phyloP scores from a whole-genome alignment of 2,329 filamentous ascomycete species.

The Xylaria sp. region DNA sequence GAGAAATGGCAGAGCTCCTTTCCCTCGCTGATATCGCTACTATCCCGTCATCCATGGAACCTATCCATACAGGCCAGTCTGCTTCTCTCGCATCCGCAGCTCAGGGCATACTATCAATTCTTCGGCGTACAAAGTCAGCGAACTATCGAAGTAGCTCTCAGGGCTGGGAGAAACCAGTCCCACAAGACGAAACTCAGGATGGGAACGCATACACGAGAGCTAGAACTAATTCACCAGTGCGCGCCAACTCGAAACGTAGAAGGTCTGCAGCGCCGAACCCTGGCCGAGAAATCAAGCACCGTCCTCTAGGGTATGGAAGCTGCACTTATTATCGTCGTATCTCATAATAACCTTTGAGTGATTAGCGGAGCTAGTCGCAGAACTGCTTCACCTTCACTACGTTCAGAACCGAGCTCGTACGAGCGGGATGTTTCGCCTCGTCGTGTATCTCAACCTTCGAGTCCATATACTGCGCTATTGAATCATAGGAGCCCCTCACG shows the following conservation, averaged over 20 bases:
- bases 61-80: constrained; percentile 16
- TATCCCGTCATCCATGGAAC: constrained; percentile 1
- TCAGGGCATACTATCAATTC: constrained; percentile 14
- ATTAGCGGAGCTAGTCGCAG: not conserved
- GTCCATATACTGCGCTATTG: not conserved
- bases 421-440: not conserved
- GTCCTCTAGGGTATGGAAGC: constrained; percentile 18
- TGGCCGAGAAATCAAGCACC: not conserved
- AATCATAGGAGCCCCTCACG: constrained; percentile 23
- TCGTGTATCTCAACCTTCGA: not conserved
- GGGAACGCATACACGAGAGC: not conserved
- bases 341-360: constrained; percentile 6
- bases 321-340: not conserved
- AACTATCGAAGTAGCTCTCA: not conserved
- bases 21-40: constrained; percentile 10
- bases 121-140: constrained; percentile 31
- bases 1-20: constrained; percentile 9
- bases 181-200: not conserved
- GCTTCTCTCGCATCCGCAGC: constrained; percentile 10
- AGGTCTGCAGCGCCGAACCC: constrained; percentile 23
- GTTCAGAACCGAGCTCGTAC: constrained; percentile 5
- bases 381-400: not conserved
- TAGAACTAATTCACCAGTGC: constrained; percentile 22
- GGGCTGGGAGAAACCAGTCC: not conserved
- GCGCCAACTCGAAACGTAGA: constrained; percentile 38